Conservation (phyloP, 352 stramenopile genomes). For the Pythium phragmiticola region DNA sequence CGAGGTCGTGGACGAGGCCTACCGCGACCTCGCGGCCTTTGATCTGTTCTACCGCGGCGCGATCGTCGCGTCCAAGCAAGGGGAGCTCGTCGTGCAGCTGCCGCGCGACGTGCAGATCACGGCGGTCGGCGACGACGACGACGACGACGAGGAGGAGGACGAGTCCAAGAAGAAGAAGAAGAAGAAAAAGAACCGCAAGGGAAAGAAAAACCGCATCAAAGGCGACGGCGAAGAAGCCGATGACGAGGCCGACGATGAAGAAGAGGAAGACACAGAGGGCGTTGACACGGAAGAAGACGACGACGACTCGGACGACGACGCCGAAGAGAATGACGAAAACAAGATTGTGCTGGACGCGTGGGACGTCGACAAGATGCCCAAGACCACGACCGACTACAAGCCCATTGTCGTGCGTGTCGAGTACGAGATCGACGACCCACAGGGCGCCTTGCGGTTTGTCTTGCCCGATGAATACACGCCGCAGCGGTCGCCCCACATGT, state of each 20-base stretch:
- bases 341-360: constrained; percentile 59
- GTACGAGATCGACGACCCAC: constrained; percentile 75
- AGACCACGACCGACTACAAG: constrained; percentile 70
- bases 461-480: constrained; percentile 68
- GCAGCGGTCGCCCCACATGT: constrained; percentile 81
- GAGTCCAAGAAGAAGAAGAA: constrained; percentile 8
- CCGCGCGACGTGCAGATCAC: constrained; percentile 56
- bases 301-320: constrained; percentile 41
- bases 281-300: constrained; percentile 45
- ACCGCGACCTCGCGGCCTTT: constrained; percentile 76
- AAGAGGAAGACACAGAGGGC: constrained; percentile 24
- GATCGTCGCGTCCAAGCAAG: constrained; percentile 82
- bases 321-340: constrained; percentile 40
- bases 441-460: constrained; percentile 66
- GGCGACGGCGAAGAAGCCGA: constrained; percentile 27
- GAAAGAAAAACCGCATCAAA: constrained; percentile 13
- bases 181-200: constrained; percentile 27
- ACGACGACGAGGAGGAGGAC: constrained; percentile 17
- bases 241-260: constrained; percentile 23
- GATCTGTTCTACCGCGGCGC: constrained; percentile 84
- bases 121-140: constrained; percentile 33
- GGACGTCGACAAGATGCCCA: constrained; percentile 67
- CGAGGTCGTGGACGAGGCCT: constrained; percentile 77
- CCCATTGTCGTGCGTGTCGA: constrained; percentile 70
- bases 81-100: constrained; percentile 77